A percentile compares a stretch with the other conserved stretches of the same genome.
Conservation (phyloP, 805 yeast species). For the Suhomyces faveliae region DNA sequence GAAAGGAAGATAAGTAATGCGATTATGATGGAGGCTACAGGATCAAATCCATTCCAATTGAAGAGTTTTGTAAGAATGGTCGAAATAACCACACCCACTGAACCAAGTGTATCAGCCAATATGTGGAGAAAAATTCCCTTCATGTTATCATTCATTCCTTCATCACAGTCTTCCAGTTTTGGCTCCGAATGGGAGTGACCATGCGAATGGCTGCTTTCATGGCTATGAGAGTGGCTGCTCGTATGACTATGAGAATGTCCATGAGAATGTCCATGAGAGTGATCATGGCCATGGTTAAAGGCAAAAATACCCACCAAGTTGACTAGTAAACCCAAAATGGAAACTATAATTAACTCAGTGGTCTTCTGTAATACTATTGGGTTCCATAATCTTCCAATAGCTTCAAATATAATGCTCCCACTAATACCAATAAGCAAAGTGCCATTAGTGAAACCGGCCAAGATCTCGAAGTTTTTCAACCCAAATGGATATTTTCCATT, state of each 20-base stretch:
- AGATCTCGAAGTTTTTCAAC: conserved; percentile 76
- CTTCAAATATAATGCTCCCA: conserved; percentile 83
- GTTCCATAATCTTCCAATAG: conserved; percentile 71
- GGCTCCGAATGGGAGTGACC: conserved; percentile 5
- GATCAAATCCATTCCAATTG: conserved; percentile 78
- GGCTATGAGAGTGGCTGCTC: too few species aligned
- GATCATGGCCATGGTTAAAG: conserved; percentile 80
- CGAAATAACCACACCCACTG: conserved; percentile 94
- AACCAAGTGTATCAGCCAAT: conserved; percentile 93
- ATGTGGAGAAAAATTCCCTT: conserved; percentile 92
- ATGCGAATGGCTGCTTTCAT: conserved; percentile 6
- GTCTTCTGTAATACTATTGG: conserved; percentile 81
- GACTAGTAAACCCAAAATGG: conserved; percentile 79
- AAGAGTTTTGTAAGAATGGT: conserved; percentile 73
- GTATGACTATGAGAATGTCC: conserved; percentile 25
- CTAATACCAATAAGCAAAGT: conserved; percentile 84
- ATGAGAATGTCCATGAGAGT: conserved; percentile 38
- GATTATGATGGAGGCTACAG: conserved; percentile 85
- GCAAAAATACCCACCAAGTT: conserved; percentile 93
- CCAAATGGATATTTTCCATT: conserved; percentile 84
- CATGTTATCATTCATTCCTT: conserved; percentile 65
- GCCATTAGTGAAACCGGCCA: conserved; percentile 96
- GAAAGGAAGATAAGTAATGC: conserved; percentile 78
- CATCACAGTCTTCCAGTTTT: background rate
- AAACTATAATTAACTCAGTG: conserved; percentile 80